These are phyloP conservation scores for Poronia punctata DNA, from an alignment of 495 filamentous ascomycete genomes.

Conservation along the genomic window DNA sequence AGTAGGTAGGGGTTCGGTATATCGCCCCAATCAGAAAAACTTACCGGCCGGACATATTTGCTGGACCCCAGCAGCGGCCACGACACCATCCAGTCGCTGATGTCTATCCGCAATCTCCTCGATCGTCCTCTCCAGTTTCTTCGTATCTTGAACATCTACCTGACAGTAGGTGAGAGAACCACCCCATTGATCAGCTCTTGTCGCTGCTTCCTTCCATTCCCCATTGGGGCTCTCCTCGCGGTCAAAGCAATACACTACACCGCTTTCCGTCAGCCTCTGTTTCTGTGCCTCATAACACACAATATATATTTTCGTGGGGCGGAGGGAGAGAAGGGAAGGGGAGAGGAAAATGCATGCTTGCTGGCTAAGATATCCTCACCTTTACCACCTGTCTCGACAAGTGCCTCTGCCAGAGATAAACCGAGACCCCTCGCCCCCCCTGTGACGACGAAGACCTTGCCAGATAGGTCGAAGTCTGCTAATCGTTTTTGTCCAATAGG, in stretches of 20 bases:
- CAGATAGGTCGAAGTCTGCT: constrained; percentile 46
- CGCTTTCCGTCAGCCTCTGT: background rate
- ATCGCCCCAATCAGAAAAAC: too few relatives aligned
- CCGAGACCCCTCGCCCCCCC: constrained; percentile 59
- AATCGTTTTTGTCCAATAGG: constrained; percentile 23
- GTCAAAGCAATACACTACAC: constrained; percentile 58
- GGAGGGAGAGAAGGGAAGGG: constrained; percentile 4
- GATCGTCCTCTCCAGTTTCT: constrained; percentile 47
- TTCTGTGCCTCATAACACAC: too few relatives aligned
- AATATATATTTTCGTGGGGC: too few relatives aligned
- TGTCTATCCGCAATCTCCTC: constrained; percentile 46
- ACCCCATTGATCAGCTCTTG: constrained; percentile 44
- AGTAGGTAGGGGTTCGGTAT: too few relatives aligned
- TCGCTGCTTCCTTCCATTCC: constrained; percentile 43
- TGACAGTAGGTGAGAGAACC: constrained; percentile 54
- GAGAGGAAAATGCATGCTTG: background rate
- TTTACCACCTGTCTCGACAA: constrained; percentile 63
- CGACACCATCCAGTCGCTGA: constrained; percentile 58
- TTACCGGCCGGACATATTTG: constrained; percentile 54
- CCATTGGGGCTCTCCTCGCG: constrained; percentile 41
- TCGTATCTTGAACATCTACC: constrained; percentile 57
- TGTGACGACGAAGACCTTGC: constrained; percentile 54
- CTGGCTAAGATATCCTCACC: constrained; percentile 38
- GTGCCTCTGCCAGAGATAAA: constrained; percentile 58
- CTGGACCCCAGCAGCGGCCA: constrained; percentile 73